Evolutionary conservation across 2,329 filamentous ascomycete species (phyloP), one percentile per base, ranked within the genome.

Genomic region (Cladophialophora exuberans): DNA sequence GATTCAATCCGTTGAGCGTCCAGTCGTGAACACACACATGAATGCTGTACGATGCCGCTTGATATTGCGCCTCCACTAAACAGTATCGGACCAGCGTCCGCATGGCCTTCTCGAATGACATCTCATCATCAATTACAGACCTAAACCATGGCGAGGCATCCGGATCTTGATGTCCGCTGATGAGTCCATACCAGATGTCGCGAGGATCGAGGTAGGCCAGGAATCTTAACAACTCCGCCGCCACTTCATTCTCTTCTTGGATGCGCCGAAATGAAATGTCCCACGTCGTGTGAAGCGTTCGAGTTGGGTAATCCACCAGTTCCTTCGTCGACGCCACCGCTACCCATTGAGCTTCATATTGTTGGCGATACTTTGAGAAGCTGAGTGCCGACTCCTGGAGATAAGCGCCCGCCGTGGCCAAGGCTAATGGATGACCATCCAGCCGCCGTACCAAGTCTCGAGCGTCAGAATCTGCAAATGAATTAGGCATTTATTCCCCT

Each of bases 171-270:
- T 36, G 48, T 13, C 59, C 46, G 11, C 15, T 20, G 15, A 79
- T 56, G n/a, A 79, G 66, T 50, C 76, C 69, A 58, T 69, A 76
- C 76, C 72, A 79, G 3, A 80, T 57, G 57, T 77, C 73, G 11
- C 72, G 64, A 57, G 74, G 73, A 56, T 72, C 68, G 53, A 80
- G 74, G 54, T 69, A 73, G n/a, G 72, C 73, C 68, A 73, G 73
- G 13, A 76, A 62, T n/a, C 66, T 51, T 13, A 79, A 68, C 1
- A 78, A 64, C 23, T 65, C 60, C 22, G 72, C 71, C 38, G 65
- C 65, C 4, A 54, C 38, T 26, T 26, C 13, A 50, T 54, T 33
- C 22, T 59, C 20, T 6, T 44, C n/a, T 33, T 63, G 13, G n/a
- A 63, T 18, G 11, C 31, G 45, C 11, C 25, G 15, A 20, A 33